Percentiles rank a stretch among this genome's conserved stretches.
Conservation (phyloP, 139 green algal genomes). For the Raphidocelis subcapitata region DNA sequence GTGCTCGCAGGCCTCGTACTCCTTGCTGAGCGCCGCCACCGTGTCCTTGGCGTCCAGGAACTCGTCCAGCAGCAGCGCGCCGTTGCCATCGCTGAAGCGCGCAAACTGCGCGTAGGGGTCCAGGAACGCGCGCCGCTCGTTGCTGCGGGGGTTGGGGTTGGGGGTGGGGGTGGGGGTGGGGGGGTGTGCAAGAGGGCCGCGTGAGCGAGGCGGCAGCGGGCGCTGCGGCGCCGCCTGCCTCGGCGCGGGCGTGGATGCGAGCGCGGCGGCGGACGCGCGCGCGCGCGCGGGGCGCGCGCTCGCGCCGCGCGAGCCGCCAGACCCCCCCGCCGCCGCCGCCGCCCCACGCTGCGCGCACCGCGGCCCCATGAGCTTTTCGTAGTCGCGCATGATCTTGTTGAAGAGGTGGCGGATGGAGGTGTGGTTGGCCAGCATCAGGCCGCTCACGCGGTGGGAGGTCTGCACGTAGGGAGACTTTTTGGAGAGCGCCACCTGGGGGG, state of each 20-base stretch:
- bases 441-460: slow-evolving; percentile 85
- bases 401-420: slow-evolving; percentile 97
- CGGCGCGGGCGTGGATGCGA: no score
- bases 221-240: no score
- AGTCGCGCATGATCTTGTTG: slow-evolving; percentile 83
- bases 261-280: no score
- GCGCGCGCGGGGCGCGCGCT: no score
- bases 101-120: slow-evolving; percentile 78
- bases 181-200: no score
- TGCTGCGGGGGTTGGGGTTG: no score
- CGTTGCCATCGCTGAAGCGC: slow-evolving; percentile 44
- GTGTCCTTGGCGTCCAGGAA: slow-evolving; percentile 93
- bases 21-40: slow-evolving; percentile 66
- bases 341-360: no score
- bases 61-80: slow-evolving; percentile 66
- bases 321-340: no score
- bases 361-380: slow-evolving; percentile 90
- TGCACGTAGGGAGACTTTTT: slow-evolving; percentile 92
- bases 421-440: slow-evolving; percentile 99
- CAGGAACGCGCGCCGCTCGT: slow-evolving; percentile 77
- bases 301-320: no score
- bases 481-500: slow-evolving; percentile 86
- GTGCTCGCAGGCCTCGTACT: slow-evolving; percentile 90
- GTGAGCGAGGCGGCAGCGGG: no score
- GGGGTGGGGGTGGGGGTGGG: no score